Evolutionary conservation across 306 rosid species (phyloP), one percentile per base, ranked within the genome.

Genomic region (Abrus pulchellus): DNA sequence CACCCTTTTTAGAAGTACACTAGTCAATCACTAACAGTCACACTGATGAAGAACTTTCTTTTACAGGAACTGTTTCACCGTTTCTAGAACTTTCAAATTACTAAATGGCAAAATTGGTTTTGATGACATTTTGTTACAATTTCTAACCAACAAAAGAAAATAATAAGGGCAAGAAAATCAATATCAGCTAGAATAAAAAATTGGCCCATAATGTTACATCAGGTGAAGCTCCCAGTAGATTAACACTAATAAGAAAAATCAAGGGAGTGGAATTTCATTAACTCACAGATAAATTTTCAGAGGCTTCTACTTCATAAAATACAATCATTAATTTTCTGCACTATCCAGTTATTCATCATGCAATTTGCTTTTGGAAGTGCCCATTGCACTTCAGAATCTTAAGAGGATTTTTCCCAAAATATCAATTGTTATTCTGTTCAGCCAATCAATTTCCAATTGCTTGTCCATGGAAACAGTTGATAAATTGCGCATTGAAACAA

Each of bases 151-250:
- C 4, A 36, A 36, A 36, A 36, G 40, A 48, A 48, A 48, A 48
- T 9, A 48, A 48, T 60, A 30, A 1, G 66, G 66, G 41, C 13
- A 60, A 9, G n/a, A 32, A 36, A 30, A 8, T 28, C 28, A 44
- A 68, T 28, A 5, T 47, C 38, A 68, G 55, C 56, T 47, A 68
- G 56, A 47, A 68, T n/a, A 66, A 64, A 33, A 62, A 64, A 36
- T 7, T 13, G 41, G 53, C 28, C 2, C 36, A 28, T 2, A 68
- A 29, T 68, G 74, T 5, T 20, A 67, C 38, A 68, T 68, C 43
- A 30, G 74, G 20, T 20, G 20, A 20, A 20, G 20, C 20, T 20
- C 20, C 20, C 20, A 20, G 20, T 20, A 20, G 20, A 20, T 20
- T 20, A 20, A 20, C 20, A 20, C 20, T 20, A 45, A 53, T 68